A percentile compares a stretch with the other conserved stretches of the same genome.
phyloP scores from a whole-genome alignment of 2,329 filamentous ascomycete genomes.

The Pezizomycotina sp. region DNA sequence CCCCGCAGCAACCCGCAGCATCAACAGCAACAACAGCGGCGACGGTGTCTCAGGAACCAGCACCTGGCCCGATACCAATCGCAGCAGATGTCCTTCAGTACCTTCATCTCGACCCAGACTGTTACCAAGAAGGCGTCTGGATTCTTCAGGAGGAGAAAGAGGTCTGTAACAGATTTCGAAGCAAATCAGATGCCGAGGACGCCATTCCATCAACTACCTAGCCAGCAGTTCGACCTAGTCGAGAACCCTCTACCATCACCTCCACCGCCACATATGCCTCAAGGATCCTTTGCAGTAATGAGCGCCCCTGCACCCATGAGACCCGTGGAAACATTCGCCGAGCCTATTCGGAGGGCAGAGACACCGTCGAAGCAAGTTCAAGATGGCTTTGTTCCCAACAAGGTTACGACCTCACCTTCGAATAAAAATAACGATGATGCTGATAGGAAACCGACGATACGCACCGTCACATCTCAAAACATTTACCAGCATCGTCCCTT shows the following conservation, averaged over 20 bases:
- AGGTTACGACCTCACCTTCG: slow-evolving; percentile 18
- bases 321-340: background rate
- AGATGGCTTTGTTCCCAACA: too few species aligned
- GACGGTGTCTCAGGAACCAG: slow-evolving; percentile 16
- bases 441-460: slow-evolving; percentile 9
- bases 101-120: slow-evolving; percentile 29
- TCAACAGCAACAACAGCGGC: slow-evolving; percentile 9
- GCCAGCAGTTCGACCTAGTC: slow-evolving; percentile 48
- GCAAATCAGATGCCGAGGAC: slow-evolving; percentile 30
- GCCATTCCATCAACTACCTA: slow-evolving; percentile 9
- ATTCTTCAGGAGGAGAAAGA: slow-evolving; percentile 87
- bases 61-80: slow-evolving; percentile 39
- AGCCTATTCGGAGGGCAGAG: background rate
- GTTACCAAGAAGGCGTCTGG: slow-evolving; percentile 74
- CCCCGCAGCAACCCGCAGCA: slow-evolving; percentile 17
- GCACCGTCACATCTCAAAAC: slow-evolving; percentile 6
- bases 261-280: slow-evolving; percentile 40
- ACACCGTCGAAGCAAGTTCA: slow-evolving; percentile 15
- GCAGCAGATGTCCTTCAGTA: slow-evolving; percentile 32
- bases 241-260: slow-evolving; percentile 71
- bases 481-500: too few species aligned
- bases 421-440: slow-evolving; percentile 11
- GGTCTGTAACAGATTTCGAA: slow-evolving; percentile 56
- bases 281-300: background rate
- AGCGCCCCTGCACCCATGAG: slow-evolving; percentile 1